Conservation (phyloP, 305 asterid species). For the Fraxinus nigra region DNA sequence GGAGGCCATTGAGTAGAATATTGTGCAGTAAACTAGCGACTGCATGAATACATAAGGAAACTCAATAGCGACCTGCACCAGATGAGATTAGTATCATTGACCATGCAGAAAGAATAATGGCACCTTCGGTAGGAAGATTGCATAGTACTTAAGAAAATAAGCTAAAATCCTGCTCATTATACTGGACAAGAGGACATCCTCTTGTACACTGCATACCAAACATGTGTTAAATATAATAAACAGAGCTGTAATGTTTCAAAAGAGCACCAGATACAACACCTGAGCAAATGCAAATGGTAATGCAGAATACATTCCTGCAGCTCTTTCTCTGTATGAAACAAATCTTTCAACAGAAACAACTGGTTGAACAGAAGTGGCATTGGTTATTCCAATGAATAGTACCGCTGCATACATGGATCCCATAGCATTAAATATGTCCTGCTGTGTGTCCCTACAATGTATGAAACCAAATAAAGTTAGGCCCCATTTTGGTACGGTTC, state of each 20-base stretch:
- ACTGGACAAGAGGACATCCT: background rate
- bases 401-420: constrained; percentile 93
- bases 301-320: constrained; percentile 97
- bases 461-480: constrained; percentile 25
- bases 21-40: constrained; percentile 59
- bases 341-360: constrained; percentile 94
- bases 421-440: constrained; percentile 91
- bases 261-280: constrained; percentile 39
- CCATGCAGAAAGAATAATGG: background rate
- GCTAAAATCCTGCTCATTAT: background rate
- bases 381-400: constrained; percentile 77
- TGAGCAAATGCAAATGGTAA: constrained; percentile 90
- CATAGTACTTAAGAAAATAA: background rate
- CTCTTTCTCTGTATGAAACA: constrained; percentile 92
- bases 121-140: background rate
- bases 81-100: constrained; percentile 8
- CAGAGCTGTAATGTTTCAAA: constrained; percentile 11
- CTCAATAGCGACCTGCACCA: constrained; percentile 79
- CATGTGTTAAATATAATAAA: background rate
- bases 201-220: background rate
- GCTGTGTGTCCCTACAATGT: constrained; percentile 67
- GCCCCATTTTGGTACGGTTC: background rate
- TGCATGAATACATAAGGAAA: constrained; percentile 83
- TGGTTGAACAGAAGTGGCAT: constrained; percentile 88
- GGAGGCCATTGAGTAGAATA: constrained; percentile 80